phyloP scores from a whole-genome alignment of 192 early-diverging fungal genomes.

The Mycoemilia scoparia region DNA sequence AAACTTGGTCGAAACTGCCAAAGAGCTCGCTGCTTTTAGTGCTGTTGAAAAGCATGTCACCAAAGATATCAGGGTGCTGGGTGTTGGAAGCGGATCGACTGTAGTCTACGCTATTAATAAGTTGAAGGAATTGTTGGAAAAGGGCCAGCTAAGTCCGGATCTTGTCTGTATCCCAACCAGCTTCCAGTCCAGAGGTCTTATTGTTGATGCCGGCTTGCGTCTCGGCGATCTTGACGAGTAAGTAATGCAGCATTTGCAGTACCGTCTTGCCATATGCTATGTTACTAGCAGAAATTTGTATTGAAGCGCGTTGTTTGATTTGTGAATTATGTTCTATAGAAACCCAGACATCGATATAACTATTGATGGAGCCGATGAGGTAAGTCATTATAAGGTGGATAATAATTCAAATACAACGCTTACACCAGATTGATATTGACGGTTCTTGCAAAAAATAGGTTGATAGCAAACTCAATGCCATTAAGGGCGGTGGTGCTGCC shows the following conservation, averaged over 20 bases:
- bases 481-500: constrained; percentile 90
- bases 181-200: constrained; percentile 77
- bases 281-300: neutral
- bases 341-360: constrained; percentile 61
- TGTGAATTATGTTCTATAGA: constrained; percentile 8
- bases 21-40: constrained; percentile 66
- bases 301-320: neutral
- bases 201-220: constrained; percentile 62
- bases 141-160: constrained; percentile 29
- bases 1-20: constrained; percentile 47
- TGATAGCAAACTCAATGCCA: constrained; percentile 70
- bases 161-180: constrained; percentile 80
- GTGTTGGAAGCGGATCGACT: constrained; percentile 75
- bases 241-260: too few relatives aligned
- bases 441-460: constrained; percentile 34
- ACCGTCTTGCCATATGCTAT: constrained; percentile 1
- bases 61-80: constrained; percentile 48
- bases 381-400: constrained; percentile 4
- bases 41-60: constrained; percentile 79
- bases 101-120: constrained; percentile 77
- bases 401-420: neutral
- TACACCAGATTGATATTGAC: constrained; percentile 2
- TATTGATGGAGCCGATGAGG: constrained; percentile 84
- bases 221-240: constrained; percentile 62
- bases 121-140: constrained; percentile 46